A percentile compares a stretch with the other conserved stretches of the same genome.
Conservation (phyloP, 2,329 filamentous ascomycete genomes). For the Massarina eburnea region DNA sequence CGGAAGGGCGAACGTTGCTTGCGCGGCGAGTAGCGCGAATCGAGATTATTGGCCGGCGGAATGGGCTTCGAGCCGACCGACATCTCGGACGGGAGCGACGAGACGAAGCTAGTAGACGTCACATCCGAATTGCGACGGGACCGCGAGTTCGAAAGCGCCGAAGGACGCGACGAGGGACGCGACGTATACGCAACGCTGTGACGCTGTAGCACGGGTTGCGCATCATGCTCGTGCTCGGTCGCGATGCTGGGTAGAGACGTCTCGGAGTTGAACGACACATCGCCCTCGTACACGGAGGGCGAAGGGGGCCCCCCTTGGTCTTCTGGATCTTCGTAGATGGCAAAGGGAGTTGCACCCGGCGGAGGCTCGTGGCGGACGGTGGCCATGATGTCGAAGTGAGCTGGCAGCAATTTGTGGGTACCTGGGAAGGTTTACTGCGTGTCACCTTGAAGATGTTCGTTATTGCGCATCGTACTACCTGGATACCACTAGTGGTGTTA, state of each 20-base stretch:
- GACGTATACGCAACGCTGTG: slow-evolving; percentile 39
- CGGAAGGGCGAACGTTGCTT: slow-evolving; percentile 67
- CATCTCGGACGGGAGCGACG: slow-evolving; percentile 41
- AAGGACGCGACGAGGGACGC: slow-evolving; percentile 18
- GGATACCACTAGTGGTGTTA: background rate
- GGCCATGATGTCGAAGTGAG: slow-evolving; percentile 20
- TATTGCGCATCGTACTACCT: too few species aligned
- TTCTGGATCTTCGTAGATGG: slow-evolving; percentile 38
- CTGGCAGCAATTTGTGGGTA: too few species aligned
- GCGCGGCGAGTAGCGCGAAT: slow-evolving; percentile 56
- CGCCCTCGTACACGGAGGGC: slow-evolving; percentile 34
- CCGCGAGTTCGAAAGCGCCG: slow-evolving; percentile 4
- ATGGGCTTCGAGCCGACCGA: slow-evolving; percentile 35
- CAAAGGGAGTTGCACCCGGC: slow-evolving; percentile 34
- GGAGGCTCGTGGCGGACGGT: slow-evolving; percentile 35
- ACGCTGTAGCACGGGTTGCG: slow-evolving; percentile 25
- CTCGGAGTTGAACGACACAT: slow-evolving; percentile 37
- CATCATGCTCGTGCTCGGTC: slow-evolving; percentile 19
- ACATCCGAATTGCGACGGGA: slow-evolving; percentile 31
- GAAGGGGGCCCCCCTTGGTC: slow-evolving; percentile 33
- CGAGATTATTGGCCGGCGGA: slow-evolving; percentile 26
- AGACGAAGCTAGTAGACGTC: slow-evolving; percentile 38
- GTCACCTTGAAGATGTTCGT: too few species aligned
- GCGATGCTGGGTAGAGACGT: slow-evolving; percentile 34
- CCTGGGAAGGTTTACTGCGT: too few species aligned